phyloP scores from a whole-genome alignment of 768 basidiomycete species.

The Lentinula boryana region DNA sequence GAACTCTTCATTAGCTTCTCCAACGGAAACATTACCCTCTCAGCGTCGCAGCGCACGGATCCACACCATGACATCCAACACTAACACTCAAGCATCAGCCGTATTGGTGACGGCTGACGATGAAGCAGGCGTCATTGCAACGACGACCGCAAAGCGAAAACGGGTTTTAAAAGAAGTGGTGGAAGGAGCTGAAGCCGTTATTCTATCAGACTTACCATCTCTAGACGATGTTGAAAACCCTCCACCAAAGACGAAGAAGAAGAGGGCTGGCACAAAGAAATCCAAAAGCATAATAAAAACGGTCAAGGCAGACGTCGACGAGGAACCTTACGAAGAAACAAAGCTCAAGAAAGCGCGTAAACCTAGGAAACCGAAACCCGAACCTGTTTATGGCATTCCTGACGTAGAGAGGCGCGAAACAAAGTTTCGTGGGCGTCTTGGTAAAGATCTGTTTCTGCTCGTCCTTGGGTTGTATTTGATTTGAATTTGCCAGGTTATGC shows the following conservation, averaged over 20 bases:
- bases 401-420: constrained; percentile 63
- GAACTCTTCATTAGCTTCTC: neutral
- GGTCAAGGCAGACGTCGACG: neutral
- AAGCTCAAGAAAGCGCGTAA: neutral
- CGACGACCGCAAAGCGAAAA: neutral
- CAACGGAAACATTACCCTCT: neutral
- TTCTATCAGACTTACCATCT: neutral
- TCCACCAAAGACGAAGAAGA: neutral
- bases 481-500: constrained; percentile 51
- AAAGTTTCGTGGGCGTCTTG: constrained; percentile 63
- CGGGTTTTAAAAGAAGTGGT: neutral
- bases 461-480: neutral
- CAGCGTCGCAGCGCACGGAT: neutral
- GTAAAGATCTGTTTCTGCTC: constrained; percentile 20
- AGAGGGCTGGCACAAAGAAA: neutral
- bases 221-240: neutral
- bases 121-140: neutral
- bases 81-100: neutral
- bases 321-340: neutral
- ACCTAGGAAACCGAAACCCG: constrained; percentile 23
- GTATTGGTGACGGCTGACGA: neutral
- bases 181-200: neutral
- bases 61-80: neutral
- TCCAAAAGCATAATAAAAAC: neutral
- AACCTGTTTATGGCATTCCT: constrained; percentile 63